Conservation (phyloP, 202 grass and related monocot species). For the Saccharum hybrid region DNA sequence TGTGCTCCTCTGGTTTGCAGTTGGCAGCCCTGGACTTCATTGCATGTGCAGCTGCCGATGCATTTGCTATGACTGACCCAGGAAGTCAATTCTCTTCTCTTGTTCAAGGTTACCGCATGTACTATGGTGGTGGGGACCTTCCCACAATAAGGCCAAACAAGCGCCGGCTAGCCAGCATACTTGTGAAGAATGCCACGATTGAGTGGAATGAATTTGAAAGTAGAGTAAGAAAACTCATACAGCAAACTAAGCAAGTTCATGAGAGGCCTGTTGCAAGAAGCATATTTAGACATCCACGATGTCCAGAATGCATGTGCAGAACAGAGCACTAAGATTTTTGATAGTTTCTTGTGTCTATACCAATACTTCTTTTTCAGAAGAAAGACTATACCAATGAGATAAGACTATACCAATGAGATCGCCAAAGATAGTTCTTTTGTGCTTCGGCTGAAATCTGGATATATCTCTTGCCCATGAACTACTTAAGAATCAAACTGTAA, state of each 20-base stretch:
- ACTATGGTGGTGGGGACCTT: slow-evolving; percentile 80
- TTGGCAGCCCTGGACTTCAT: slow-evolving; percentile 96
- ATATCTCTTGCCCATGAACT: neutral
- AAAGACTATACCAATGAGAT: neutral
- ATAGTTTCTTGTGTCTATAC: slow-evolving; percentile 36
- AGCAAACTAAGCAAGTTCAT: slow-evolving; percentile 90
- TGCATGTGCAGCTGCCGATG: slow-evolving; percentile 89
- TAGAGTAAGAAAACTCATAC: slow-evolving; percentile 89
- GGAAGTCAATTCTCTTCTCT: slow-evolving; percentile 93
- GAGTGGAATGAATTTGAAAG: slow-evolving; percentile 96
- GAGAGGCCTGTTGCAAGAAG: slow-evolving; percentile 90
- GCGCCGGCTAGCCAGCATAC: slow-evolving; percentile 77
- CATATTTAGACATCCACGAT: slow-evolving; percentile 88
- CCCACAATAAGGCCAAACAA: slow-evolving; percentile 91
- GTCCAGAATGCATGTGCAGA: slow-evolving; percentile 94
- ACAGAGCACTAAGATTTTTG: slow-evolving; percentile 54
- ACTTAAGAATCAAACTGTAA: slow-evolving; percentile 13
- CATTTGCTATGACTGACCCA: slow-evolving; percentile 96
- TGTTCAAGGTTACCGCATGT: slow-evolving; percentile 96
- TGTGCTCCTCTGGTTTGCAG: slow-evolving; percentile 50
- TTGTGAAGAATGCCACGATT: slow-evolving; percentile 80
- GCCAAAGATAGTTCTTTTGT: slow-evolving; percentile 40
- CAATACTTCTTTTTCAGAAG: slow-evolving; percentile 19
- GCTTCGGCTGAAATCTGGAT: slow-evolving; percentile 28
- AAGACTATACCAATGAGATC: neutral